phyloP scores from a whole-genome alignment of 2,329 filamentous ascomycete species.

The Falciphora oryzae region DNA sequence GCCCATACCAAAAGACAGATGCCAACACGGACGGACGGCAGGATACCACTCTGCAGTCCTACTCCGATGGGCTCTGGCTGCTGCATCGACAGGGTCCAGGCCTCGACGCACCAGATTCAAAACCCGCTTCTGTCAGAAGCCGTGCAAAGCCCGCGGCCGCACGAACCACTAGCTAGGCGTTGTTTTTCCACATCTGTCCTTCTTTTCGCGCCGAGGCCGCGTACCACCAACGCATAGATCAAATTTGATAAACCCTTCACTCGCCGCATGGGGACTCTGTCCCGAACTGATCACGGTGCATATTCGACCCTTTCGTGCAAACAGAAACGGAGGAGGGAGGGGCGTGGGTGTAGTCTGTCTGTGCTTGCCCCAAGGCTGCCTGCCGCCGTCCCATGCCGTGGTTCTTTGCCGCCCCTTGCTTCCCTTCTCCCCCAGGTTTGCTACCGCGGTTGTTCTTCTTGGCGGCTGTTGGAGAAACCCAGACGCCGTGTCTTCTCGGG shows the following conservation, averaged over 20 bases:
- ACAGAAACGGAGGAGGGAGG: background rate
- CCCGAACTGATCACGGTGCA: no score
- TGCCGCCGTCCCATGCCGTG: background rate
- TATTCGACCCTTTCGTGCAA: background rate
- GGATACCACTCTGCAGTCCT: background rate
- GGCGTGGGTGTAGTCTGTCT: background rate
- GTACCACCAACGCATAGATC: background rate
- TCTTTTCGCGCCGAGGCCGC: background rate
- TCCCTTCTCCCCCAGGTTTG: background rate
- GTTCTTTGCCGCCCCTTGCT: background rate
- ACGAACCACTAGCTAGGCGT: background rate
- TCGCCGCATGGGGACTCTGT: background rate
- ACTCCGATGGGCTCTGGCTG: background rate
- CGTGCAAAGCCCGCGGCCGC: slow-evolving; percentile 2
- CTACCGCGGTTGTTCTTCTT: background rate
- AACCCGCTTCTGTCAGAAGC: background rate
- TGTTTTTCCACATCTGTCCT: background rate
- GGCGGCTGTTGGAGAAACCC: background rate
- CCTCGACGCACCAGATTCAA: slow-evolving; percentile 4
- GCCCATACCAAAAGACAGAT: background rate
- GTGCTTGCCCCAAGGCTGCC: background rate
- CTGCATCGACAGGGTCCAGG: slow-evolving; percentile 6
- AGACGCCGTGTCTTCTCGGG: background rate
- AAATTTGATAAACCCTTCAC: background rate
- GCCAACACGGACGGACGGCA: no score